A percentile compares a stretch with the other conserved stretches of the same genome.
phyloP scores from a whole-genome alignment of 768 basidiomycete genomes.

The Postia placenta region DNA sequence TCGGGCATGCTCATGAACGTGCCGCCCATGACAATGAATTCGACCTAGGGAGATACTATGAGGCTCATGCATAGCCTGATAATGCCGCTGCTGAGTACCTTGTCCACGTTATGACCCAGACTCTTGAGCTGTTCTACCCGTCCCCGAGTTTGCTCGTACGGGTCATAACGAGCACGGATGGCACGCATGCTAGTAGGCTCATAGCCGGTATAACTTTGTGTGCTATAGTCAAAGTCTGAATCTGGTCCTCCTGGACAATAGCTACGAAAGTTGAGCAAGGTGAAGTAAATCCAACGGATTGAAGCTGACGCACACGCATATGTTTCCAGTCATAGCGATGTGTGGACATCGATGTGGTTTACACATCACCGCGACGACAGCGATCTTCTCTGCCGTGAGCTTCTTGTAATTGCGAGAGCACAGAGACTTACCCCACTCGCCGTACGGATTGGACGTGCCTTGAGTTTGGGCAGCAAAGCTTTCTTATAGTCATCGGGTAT shows the following conservation, averaged over 20 bases:
- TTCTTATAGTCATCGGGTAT: constrained; percentile 98
- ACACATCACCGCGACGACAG: constrained; percentile 99
- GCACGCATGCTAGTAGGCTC: constrained; percentile 99
- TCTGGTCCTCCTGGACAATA: constrained; percentile 99
- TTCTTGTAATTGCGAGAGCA: too few species aligned
- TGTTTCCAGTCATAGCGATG: constrained; percentile 99
- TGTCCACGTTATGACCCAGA: constrained; percentile 96
- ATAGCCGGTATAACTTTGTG: constrained; percentile 92
- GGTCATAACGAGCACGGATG: constrained; percentile 93
- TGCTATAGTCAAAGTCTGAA: constrained; percentile 99
- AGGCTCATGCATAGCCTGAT: not conserved
- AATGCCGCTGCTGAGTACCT: constrained; percentile 44
- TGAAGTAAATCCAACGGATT: not conserved
- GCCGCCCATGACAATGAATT: constrained; percentile 95
- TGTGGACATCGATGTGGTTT: constrained; percentile 99
- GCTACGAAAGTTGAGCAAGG: constrained; percentile 30
- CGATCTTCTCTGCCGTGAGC: constrained; percentile 69
- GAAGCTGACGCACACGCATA: constrained; percentile 83
- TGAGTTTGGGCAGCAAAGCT: constrained; percentile 80
- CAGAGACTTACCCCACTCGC: constrained; percentile 89
- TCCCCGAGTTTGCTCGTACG: constrained; percentile 94
- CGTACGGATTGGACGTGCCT: constrained; percentile 91
- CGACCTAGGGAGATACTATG: constrained; percentile 46
- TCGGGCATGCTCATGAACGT: constrained; percentile 99
- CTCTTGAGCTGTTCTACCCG: constrained; percentile 93